Conservation (phyloP, 306 rosid genomes). For the Gillenia trifoliata region DNA sequence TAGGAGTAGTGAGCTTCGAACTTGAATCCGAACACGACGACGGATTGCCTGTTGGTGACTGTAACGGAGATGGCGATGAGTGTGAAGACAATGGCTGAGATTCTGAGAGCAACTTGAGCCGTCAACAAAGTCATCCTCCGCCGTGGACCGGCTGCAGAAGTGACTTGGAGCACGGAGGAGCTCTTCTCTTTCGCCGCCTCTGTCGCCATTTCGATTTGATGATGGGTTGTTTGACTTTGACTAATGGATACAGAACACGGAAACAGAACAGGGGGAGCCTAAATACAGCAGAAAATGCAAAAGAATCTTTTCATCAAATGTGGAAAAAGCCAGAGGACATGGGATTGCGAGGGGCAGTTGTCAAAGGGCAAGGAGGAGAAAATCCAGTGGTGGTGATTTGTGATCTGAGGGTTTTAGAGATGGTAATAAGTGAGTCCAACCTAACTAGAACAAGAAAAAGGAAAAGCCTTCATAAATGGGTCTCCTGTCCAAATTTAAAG, state of each 20-base stretch:
- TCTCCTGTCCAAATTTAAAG: neutral
- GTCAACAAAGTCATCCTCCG: conserved; percentile 1
- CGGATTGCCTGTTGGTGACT: conserved; percentile 52
- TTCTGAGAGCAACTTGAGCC: conserved; percentile 40
- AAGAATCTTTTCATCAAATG: neutral
- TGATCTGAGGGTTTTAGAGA: neutral
- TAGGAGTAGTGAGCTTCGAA: conserved; percentile 53
- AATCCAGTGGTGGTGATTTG: neutral
- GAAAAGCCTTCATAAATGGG: neutral
- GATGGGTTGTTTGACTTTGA: neutral
- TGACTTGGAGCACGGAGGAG: conserved; percentile 15
- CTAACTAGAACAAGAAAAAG: neutral
- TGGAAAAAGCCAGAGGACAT: neutral
- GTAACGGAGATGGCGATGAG: conserved; percentile 37
- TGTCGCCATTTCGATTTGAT: conserved; percentile 5
- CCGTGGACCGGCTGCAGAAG: conserved; percentile 6
- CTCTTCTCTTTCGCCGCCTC: conserved; percentile 20
- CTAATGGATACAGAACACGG: neutral
- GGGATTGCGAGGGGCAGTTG: neutral
- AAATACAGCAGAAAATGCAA: neutral
- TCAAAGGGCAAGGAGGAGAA: neutral
- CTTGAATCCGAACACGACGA: conserved; percentile 24
- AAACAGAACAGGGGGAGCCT: neutral
- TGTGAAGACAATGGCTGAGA: conserved; percentile 37
- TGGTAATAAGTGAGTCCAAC: neutral